These are phyloP conservation scores for Trypanosoma vivax DNA, from an alignment of 208 protist genomes.

Conservation along the genomic window DNA sequence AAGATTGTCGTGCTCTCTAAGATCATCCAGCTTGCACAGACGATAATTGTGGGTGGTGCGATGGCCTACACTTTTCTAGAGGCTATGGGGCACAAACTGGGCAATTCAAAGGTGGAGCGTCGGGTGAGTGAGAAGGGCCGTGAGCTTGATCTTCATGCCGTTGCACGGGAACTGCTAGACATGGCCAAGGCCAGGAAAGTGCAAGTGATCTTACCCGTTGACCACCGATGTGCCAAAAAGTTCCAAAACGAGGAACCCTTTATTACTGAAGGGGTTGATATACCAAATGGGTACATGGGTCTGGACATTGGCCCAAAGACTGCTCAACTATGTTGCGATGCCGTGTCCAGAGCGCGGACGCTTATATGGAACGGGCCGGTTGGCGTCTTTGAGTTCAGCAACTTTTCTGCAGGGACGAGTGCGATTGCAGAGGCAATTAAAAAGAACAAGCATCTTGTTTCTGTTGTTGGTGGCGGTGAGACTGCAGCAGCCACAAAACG, in stretches of 20 bases:
- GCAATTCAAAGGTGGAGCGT: constrained; percentile 94
- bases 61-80: constrained; percentile 99
- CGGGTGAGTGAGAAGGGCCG: constrained; percentile 74
- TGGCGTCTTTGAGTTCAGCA: constrained; percentile 98
- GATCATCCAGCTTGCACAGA: constrained; percentile 97
- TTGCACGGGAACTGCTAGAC: constrained; percentile 66
- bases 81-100: constrained; percentile 83
- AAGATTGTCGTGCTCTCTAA: constrained; percentile 99
- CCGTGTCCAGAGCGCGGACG: constrained; percentile 80
- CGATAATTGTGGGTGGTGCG: constrained; percentile 98
- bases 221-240: constrained; percentile 94
- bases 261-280: constrained; percentile 66
- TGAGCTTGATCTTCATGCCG: constrained; percentile 71
- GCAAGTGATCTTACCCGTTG: constrained; percentile 96
- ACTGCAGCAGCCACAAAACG: constrained; percentile 92
- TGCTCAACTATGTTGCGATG: constrained; percentile 54
- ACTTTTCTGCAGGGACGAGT: constrained; percentile 90
- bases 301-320: constrained; percentile 96
- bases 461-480: constrained; percentile 97
- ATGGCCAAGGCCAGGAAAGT: constrained; percentile 91
- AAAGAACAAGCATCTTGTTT: constrained; percentile 65
- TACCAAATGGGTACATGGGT: constrained; percentile 88
- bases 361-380: constrained; percentile 97
- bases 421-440: constrained; percentile 74
- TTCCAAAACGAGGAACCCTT: constrained; percentile 84